These are phyloP conservation scores for Cutaneotrichosporon sp. DNA, from an alignment of 1,284 basidiomycete genomes.

Conservation along the genomic window DNA sequence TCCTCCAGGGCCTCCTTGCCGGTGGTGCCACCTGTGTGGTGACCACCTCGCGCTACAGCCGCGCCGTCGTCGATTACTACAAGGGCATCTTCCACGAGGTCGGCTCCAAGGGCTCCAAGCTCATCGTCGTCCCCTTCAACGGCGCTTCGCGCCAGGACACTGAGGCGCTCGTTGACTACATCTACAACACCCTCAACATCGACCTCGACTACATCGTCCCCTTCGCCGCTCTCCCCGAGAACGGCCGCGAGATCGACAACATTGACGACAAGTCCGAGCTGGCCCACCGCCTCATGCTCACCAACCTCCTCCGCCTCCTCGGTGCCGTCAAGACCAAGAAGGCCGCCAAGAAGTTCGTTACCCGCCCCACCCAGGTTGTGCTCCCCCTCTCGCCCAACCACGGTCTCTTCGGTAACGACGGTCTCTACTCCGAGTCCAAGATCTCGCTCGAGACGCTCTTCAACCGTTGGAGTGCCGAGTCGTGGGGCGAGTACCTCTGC, in stretches of 20 bases:
- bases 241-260: slow-evolving; percentile 95
- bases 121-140: slow-evolving; percentile 98
- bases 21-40: slow-evolving; percentile 96
- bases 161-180: slow-evolving; percentile 95
- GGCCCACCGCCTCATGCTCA: slow-evolving; percentile 94
- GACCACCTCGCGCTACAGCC: slow-evolving; percentile 93
- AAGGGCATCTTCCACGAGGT: slow-evolving; percentile 96
- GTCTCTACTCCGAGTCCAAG: slow-evolving; percentile 97
- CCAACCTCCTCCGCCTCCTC: slow-evolving; percentile 89
- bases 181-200: slow-evolving; percentile 89
- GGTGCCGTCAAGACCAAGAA: slow-evolving; percentile 98
- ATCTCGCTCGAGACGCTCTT: slow-evolving; percentile 97
- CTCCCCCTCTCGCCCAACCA: slow-evolving; percentile 97
- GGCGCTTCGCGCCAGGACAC: slow-evolving; percentile 94
- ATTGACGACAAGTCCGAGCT: slow-evolving; percentile 97
- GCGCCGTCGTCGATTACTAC: slow-evolving; percentile 95
- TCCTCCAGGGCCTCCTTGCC: slow-evolving; percentile 92
- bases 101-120: slow-evolving; percentile 89
- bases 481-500: slow-evolving; percentile 98
- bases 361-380: slow-evolving; percentile 96
- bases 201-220: slow-evolving; percentile 98
- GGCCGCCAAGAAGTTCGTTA: slow-evolving; percentile 92
- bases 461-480: slow-evolving; percentile 97
- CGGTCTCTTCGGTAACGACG: slow-evolving; percentile 96
- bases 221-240: slow-evolving; percentile 97